phyloP scores from a whole-genome alignment of 805 yeast species.

The Nakazawaea ernobii region DNA sequence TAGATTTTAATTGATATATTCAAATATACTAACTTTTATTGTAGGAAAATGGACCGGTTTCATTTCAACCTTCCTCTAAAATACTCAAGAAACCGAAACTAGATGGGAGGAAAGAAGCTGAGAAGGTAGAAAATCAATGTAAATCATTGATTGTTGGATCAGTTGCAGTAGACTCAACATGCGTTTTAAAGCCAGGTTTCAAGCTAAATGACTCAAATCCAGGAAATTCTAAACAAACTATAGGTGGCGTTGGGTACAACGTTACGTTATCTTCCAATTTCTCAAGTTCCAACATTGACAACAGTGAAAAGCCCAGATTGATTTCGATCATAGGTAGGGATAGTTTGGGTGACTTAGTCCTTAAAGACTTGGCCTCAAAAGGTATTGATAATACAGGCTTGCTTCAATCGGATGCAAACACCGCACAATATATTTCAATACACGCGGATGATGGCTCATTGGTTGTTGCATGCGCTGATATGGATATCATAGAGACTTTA shows the following conservation, averaged over 20 bases:
- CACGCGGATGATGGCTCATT: constrained; percentile 56
- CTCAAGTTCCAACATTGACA: constrained; percentile 16
- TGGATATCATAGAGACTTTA: constrained; percentile 59
- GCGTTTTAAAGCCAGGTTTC: constrained; percentile 33
- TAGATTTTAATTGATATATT: constrained; percentile 5
- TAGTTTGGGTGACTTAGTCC: constrained; percentile 38
- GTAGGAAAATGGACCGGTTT: not conserved
- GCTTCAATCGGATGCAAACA: constrained; percentile 23
- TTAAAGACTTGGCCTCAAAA: constrained; percentile 20
- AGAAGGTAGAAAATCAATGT: not conserved
- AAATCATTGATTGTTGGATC: constrained; percentile 58
- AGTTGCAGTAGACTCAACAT: constrained; percentile 68
- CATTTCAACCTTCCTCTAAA: constrained; percentile 2
- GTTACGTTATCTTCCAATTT: constrained; percentile 59
- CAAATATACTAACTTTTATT: not conserved
- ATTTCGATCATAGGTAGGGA: constrained; percentile 63
- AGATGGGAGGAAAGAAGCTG: not conserved
- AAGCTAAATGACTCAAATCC: constrained; percentile 66
- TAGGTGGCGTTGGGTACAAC: constrained; percentile 87
- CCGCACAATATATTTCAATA: constrained; percentile 72
- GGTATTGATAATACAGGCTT: constrained; percentile 37
- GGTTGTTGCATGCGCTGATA: constrained; percentile 76
- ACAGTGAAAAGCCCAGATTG: constrained; percentile 27
- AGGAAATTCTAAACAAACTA: constrained; percentile 45
- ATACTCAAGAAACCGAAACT: not conserved